Percentiles rank a stretch among this genome's conserved stretches.
phyloP scores from a whole-genome alignment of 768 basidiomycete species.

The Lactifluus subvellereus region DNA sequence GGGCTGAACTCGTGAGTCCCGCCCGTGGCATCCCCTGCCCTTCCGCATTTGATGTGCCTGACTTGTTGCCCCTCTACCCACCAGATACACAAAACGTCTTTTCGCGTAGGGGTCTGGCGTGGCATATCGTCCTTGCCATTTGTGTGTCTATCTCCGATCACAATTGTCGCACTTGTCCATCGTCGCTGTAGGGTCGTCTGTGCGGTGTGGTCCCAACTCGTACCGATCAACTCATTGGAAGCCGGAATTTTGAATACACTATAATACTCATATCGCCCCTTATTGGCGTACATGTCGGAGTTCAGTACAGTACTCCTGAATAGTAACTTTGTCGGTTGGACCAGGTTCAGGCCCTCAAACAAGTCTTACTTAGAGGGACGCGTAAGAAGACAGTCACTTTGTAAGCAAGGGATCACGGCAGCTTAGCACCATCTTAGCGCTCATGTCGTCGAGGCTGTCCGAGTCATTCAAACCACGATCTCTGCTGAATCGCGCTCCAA shows the following conservation, averaged over 20 bases:
- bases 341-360: no score
- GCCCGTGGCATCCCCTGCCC: background rate
- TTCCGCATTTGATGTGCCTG: background rate
- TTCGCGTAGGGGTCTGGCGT: constrained; percentile 32
- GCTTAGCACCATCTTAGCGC: no score
- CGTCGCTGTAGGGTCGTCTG: background rate
- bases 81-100: constrained; percentile 53
- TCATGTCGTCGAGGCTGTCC: no score
- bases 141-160: background rate
- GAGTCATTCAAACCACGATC: background rate
- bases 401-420: no score
- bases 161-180: background rate
- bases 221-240: no score
- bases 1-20: constrained; percentile 84
- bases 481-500: background rate
- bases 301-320: background rate
- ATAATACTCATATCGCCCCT: no score
- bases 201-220: background rate
- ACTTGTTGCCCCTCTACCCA: background rate
- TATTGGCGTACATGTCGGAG: background rate
- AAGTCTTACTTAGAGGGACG: no score
- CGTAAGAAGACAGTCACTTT: no score
- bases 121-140: background rate
- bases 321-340: no score
- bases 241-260: no score